These are phyloP conservation scores for Cicer bijugum DNA, from an alignment of 306 rosid genomes.

Conservation along the genomic window DNA sequence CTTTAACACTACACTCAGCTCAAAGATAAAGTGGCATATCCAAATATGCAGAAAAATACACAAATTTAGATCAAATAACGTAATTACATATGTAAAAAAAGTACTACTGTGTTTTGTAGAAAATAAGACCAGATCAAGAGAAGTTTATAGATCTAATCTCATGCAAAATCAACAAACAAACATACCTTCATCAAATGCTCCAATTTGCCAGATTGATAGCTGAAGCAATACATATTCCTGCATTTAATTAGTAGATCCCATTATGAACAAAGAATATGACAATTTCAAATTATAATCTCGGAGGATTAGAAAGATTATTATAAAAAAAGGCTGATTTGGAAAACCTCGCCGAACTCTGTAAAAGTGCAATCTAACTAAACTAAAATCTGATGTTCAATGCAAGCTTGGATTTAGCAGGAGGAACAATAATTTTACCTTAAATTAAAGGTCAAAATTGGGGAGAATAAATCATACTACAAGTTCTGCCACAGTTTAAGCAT, in stretches of 20 bases:
- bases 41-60: neutral
- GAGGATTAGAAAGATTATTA: constrained; percentile 4
- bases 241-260: constrained; percentile 38
- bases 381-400: constrained; percentile 19
- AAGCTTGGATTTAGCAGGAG: neutral
- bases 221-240: constrained; percentile 98
- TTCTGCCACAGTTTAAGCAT: neutral
- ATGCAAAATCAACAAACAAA: constrained; percentile 26
- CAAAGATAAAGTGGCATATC: constrained; percentile 5
- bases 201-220: constrained; percentile 90
- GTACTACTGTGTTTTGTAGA: neutral
- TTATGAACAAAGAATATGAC: constrained; percentile 35
- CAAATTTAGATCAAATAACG: constrained; percentile 1
- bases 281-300: constrained; percentile 7
- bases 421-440: neutral
- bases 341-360: constrained; percentile 30
- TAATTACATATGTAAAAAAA: neutral
- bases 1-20: neutral
- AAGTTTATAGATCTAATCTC: constrained; percentile 32
- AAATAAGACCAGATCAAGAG: neutral
- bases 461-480: neutral
- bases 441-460: neutral
- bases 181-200: constrained; percentile 98
- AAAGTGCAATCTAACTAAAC: constrained; percentile 11
- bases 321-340: neutral